These are phyloP conservation scores for Sugiyamaella marilandica DNA, from an alignment of 805 yeast genomes.

Conservation along the genomic window DNA sequence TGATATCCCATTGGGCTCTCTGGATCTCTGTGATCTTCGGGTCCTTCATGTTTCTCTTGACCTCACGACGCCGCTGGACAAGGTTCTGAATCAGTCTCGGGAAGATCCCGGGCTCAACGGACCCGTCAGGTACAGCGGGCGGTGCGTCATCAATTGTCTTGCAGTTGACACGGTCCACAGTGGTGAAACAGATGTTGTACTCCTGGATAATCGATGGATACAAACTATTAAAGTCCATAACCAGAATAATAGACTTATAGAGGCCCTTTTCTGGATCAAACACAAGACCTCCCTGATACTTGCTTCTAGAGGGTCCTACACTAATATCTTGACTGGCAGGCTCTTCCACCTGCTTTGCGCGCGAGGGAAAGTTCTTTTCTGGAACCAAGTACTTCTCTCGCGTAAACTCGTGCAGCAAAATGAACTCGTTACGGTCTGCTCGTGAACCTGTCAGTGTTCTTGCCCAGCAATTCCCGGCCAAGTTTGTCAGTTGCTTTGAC, in stretches of 20 bases:
- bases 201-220: constrained; percentile 98
- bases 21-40: constrained; percentile 52
- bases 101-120: constrained; percentile 67
- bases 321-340: neutral
- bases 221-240: constrained; percentile 96
- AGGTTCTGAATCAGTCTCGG: constrained; percentile 79
- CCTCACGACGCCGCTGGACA: constrained; percentile 89
- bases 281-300: constrained; percentile 89
- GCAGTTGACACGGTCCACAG: constrained; percentile 63
- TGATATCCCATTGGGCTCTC: constrained; percentile 82
- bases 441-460: constrained; percentile 92
- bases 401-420: constrained; percentile 85
- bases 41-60: constrained; percentile 76
- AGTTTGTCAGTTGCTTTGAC: constrained; percentile 82
- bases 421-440: constrained; percentile 91
- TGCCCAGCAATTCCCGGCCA: constrained; percentile 98
- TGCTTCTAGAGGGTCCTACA: constrained; percentile 26
- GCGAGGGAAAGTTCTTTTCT: constrained; percentile 52
- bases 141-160: constrained; percentile 50
- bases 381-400: constrained; percentile 80
- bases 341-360: neutral
- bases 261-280: constrained; percentile 95
- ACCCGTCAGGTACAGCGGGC: constrained; percentile 62
- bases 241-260: constrained; percentile 81
- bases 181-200: constrained; percentile 93